These are phyloP conservation scores for Boletellus deceptivus DNA, from an alignment of 1,284 basidiomycete species.

Conservation along the genomic window DNA sequence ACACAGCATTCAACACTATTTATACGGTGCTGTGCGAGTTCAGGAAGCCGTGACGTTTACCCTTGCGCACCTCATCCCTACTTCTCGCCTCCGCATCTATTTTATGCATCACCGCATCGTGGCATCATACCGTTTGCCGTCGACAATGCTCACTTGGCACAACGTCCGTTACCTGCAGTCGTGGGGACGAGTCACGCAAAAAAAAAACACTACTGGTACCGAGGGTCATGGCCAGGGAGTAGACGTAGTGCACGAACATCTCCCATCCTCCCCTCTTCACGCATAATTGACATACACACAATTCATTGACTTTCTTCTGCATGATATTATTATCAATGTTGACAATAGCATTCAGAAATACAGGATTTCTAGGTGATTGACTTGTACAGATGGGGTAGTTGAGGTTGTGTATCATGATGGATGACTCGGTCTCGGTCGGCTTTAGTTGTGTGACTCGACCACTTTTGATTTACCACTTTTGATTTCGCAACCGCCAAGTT, in stretches of 20 bases:
- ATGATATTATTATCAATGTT: slow-evolving; percentile 31
- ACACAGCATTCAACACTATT: slow-evolving; percentile 98
- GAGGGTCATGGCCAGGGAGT: slow-evolving; percentile 33
- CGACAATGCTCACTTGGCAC: slow-evolving; percentile 9
- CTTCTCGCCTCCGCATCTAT: slow-evolving; percentile 2
- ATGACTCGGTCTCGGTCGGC: not conserved
- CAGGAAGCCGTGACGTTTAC: slow-evolving; percentile 65
- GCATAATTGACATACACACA: slow-evolving; percentile 31
- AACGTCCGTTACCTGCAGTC: slow-evolving; percentile 8
- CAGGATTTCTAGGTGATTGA: slow-evolving; percentile 1
- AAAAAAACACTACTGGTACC: slow-evolving; percentile 19
- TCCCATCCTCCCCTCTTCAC: slow-evolving; percentile 26
- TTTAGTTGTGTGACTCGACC: not conserved
- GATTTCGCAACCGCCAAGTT: not conserved
- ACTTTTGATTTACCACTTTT: not conserved
- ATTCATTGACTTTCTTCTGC: slow-evolving; percentile 24
- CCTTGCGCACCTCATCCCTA: not conserved
- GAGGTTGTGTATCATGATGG: not conserved
- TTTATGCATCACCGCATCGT: not conserved
- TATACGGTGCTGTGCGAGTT: slow-evolving; percentile 93
- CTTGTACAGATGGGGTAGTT: slow-evolving; percentile 3
- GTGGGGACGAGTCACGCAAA: not conserved
- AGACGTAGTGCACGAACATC: slow-evolving; percentile 42
- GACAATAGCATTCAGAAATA: slow-evolving; percentile 14
- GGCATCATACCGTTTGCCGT: slow-evolving; percentile 7